Base-by-base conservation (phyloP, 2,329 filamentous ascomycete genomes). In the Sphaerostilbella broomeana region DNA sequence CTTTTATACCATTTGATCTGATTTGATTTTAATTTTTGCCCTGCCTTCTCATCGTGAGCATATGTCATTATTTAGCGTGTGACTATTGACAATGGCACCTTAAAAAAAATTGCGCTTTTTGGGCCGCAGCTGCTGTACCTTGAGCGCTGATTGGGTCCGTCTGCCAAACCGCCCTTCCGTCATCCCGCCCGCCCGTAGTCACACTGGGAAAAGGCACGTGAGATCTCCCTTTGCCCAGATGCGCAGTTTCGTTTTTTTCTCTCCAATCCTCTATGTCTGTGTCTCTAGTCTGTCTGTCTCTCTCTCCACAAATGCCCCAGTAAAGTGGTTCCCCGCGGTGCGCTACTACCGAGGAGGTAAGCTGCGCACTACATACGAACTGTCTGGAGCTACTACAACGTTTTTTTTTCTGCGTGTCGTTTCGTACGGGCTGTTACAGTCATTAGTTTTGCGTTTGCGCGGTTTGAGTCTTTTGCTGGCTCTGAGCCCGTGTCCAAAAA, bases 101-200 rank as follows among this genome's bases (percentile, higher is more conserved):
- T n/a, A n/a, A n/a, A 38, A 42, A 22, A 21, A 15, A 36, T 41
- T 41, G 33, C 39, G 33, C 32, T 41, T 42, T n/a, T 42, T 38
- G 40, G 40, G 40, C 17, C 4, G 32, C 40, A 28, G 19, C 19
- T 19, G 29, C 29, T 16, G 21, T 22, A 35, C 27, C 25, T 30
- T 25, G 16, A 15, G 25, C 40, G 35, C 34, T 42, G 40, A 42
- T 42, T 42, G 40, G 40, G n/a, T 26, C 9, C 35, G 31, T 38
- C 29, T 24, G 19, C 16, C 30, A 29, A 33, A 31, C 40, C 35
- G 40, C 40, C n/a, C n/a, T 42, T 22, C 40, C 40, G 40, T 33
- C 40, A 42, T 42, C 35, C 40, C 40, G 40, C 35, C 40, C 40
- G 40, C 40, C 40, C 35, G 35, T 34, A 42, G 40, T 42, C 30